Percentiles rank a stretch among this genome's conserved stretches.
These are phyloP conservation scores for Metschnikowia henanensis DNA, from an alignment of 805 yeast genomes.

Conservation along the genomic window DNA sequence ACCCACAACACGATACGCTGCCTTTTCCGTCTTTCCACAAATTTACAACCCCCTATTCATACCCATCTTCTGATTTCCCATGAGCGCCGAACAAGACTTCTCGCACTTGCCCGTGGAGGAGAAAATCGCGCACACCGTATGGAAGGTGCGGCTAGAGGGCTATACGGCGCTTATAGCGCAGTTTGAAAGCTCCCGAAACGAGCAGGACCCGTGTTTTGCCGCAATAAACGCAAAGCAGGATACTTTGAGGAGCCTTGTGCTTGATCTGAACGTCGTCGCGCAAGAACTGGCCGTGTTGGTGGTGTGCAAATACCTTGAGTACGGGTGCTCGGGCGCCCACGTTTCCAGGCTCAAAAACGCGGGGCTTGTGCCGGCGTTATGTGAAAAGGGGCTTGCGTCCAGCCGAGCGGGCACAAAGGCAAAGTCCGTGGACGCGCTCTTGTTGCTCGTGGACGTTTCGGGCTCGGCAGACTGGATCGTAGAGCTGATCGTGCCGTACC, in stretches of 20 bases:
- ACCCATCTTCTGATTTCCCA: neutral
- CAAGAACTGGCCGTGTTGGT: constrained; percentile 78
- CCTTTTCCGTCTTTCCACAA: no score
- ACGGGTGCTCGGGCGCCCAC: constrained; percentile 48
- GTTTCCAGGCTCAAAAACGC: constrained; percentile 39
- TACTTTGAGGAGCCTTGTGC: constrained; percentile 54
- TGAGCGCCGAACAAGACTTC: constrained; percentile 50
- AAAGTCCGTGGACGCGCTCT: constrained; percentile 59
- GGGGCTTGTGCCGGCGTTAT: constrained; percentile 48
- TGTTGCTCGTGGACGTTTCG: constrained; percentile 58
- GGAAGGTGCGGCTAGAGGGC: constrained; percentile 86
- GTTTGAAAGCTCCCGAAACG: constrained; percentile 55
- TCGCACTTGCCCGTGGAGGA: constrained; percentile 64
- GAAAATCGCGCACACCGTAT: constrained; percentile 47
- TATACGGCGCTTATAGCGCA: constrained; percentile 62
- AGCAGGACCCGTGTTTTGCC: constrained; percentile 54
- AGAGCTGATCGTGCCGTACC: constrained; percentile 63
- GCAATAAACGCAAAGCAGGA: constrained; percentile 54
- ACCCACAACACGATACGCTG: no score
- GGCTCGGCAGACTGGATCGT: constrained; percentile 66
- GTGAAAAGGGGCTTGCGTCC: constrained; percentile 83
- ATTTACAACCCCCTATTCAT: no score
- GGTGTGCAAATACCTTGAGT: constrained; percentile 53
- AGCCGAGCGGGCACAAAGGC: constrained; percentile 72
- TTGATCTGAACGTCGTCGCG: constrained; percentile 87